phyloP scores from a whole-genome alignment of 2,329 filamentous ascomycete species.

The Trichophyton rubrum region DNA sequence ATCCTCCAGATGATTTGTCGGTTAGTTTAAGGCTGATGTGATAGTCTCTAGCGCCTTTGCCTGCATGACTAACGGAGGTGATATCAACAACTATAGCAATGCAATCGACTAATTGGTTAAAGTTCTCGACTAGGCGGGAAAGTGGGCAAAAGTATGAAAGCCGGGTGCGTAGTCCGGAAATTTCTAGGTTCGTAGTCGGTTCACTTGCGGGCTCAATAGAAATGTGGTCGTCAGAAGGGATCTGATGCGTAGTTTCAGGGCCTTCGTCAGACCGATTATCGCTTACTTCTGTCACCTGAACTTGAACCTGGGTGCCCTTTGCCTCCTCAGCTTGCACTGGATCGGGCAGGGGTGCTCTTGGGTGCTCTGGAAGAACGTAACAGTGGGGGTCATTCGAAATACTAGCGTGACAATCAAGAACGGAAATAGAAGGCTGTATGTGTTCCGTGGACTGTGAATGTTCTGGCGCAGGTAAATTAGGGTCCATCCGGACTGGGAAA shows the following conservation, averaged over 20 bases:
- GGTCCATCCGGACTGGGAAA: background rate
- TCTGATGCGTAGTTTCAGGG: background rate
- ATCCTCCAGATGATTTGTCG: slow-evolving; percentile 33
- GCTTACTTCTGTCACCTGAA: background rate
- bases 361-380: background rate
- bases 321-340: background rate
- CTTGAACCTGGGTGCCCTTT: background rate
- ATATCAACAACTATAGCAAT: slow-evolving; percentile 30
- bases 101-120: slow-evolving; percentile 29
- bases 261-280: background rate
- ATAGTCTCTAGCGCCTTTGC: slow-evolving; percentile 30
- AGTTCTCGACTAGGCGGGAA: slow-evolving; percentile 32
- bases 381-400: background rate
- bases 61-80: slow-evolving; percentile 23
- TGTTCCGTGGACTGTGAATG: background rate
- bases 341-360: background rate
- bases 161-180: slow-evolving; percentile 29
- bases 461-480: slow-evolving; percentile 6
- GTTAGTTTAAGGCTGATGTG: slow-evolving; percentile 31
- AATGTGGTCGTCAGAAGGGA: background rate
- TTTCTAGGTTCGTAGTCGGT: slow-evolving; percentile 14
- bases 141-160: slow-evolving; percentile 34
- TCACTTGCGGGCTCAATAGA: background rate
- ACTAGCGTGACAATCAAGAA: background rate
- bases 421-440: background rate